Evolutionary conservation across 768 basidiomycete species (phyloP), one percentile per base, ranked within the genome.

Genomic region (Tricholoma furcatifolium): DNA sequence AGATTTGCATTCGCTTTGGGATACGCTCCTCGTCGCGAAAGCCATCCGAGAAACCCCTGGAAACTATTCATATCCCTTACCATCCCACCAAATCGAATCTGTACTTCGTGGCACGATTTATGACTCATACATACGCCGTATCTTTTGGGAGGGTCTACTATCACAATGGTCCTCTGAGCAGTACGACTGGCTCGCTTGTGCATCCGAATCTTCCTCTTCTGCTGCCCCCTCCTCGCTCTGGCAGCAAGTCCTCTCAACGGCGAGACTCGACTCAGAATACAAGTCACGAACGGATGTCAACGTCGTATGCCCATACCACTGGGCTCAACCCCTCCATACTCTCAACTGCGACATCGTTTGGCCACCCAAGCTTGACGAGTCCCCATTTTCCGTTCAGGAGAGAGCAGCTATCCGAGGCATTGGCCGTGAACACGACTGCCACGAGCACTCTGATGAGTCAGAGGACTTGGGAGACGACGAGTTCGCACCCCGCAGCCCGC

Each of bases 1-100:
- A 76, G 92, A 93, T 65, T 75, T 98, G 1, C 94, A 96, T 66
- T 86, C 88, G 1, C 75, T 92, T 0, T 98, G 93, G 96, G 95
- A 98, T 63, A 73, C 74, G 15, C 74, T 83, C 27, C 79, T 99
- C 48, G 85, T 97, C 61, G 85, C 92, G 4, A 87, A 93, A 68
- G 82, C 85, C 17, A 77, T 98, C 51, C 84, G 93, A 31, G 79
- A 80, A 27, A 77, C 89, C 0, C 79, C 84, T 0, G 47, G 54
- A 18, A 96, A 98, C 68, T 98, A 99, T 65, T 81, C 87, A 2
- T 67, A 56, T 0, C 91, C 89, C 1, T 73, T 96, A 0, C 85
- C 91, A 4, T 78, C 81, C 57, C 74, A 75, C 4, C 76, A 80
- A 44, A 77, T 93, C 46, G 92, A 94, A 61, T 65, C 63, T 23